Evolutionary conservation across 2,329 filamentous ascomycete species (phyloP).

Genomic region (Juglanconis sp.): DNA sequence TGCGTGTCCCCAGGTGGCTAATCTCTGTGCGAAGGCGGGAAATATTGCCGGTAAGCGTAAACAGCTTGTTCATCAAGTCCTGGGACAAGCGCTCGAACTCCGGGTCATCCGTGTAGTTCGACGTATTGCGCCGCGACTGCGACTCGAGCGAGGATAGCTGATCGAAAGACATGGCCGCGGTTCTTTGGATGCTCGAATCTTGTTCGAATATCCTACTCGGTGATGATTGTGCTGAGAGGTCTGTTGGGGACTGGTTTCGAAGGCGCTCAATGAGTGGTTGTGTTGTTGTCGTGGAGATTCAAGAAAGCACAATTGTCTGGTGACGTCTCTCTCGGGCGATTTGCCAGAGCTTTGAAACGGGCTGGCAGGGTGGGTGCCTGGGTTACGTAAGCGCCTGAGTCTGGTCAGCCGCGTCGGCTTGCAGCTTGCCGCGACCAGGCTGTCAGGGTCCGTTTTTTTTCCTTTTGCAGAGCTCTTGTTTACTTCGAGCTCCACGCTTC

Average conservation of each 20-base stretch:
- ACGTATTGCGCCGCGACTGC: slow-evolving; percentile 45
- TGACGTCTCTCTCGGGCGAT: slow-evolving; percentile 9
- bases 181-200: neutral
- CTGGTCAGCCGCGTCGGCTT: neutral
- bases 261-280: neutral
- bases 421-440: neutral
- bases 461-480: slow-evolving; percentile 16
- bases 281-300: neutral
- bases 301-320: slow-evolving; percentile 1
- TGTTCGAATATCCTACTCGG: neutral
- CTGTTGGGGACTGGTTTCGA: too few relatives aligned
- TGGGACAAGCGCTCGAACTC: slow-evolving; percentile 83
- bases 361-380: neutral
- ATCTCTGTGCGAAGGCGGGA: slow-evolving; percentile 81
- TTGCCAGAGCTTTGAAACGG: neutral
- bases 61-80: slow-evolving; percentile 81
- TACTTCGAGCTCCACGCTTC: slow-evolving; percentile 6
- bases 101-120: slow-evolving; percentile 83
- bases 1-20: slow-evolving; percentile 79
- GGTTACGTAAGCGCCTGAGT: slow-evolving; percentile 4
- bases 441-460: slow-evolving; percentile 1
- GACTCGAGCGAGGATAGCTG: slow-evolving; percentile 81
- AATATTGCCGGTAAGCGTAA: slow-evolving; percentile 84
- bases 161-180: slow-evolving; percentile 77
- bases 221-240: neutral